Evolutionary conservation across 1,284 basidiomycete genomes (phyloP), one percentile per base, ranked within the genome.

Genomic region (Rugosomyces carneus): DNA sequence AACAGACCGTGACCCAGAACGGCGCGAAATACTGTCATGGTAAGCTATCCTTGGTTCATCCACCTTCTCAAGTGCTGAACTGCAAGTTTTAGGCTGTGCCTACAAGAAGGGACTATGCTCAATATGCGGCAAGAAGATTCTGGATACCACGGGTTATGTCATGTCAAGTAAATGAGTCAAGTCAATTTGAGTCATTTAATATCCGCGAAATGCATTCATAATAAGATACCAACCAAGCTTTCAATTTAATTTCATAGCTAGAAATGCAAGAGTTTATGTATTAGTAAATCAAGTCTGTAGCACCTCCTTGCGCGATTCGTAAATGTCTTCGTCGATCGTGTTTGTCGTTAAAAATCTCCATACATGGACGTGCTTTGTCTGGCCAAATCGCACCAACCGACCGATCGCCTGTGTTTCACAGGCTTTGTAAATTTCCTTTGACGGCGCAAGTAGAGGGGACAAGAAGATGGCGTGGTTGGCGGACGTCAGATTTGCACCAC

Each of bases 381-480:
- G 92, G 3, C 92, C 92, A 57, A 85, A 96, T 43, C 92, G 78
- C 50, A 90, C 80, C 55, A 95, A 68, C 51, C 93, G 87, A 44
- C 93, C 93, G 37, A 94, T 82, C 0, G 93, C 93, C 62, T 96
- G 93, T 0, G 88, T 95, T 65, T 90, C 89, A 54, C 80, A 84
- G 23, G 92, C 88, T 24, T 83, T 77, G 62, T 94, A 95, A 47
- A 87, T 87, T 63, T 88, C 88, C 65, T 85, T 77, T 18, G 81
- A 75, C 23, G 76, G 72, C 15, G 90, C 79, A 16, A 94, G 81
- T 26, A 97, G 73, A 2, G 93, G 93, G 2, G 90, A 93, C 42
- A 97, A 71, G 75, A 97, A 97, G 60, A 97, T 87, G 27, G 91
- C 93, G 58, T 95, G 92, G 67, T 94, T 97, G 11, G 94, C 93